Percentiles rank a stretch among this genome's conserved stretches.
Conservation (phyloP, 2,329 filamentous ascomycete species). For the Penicillium nordicum region DNA sequence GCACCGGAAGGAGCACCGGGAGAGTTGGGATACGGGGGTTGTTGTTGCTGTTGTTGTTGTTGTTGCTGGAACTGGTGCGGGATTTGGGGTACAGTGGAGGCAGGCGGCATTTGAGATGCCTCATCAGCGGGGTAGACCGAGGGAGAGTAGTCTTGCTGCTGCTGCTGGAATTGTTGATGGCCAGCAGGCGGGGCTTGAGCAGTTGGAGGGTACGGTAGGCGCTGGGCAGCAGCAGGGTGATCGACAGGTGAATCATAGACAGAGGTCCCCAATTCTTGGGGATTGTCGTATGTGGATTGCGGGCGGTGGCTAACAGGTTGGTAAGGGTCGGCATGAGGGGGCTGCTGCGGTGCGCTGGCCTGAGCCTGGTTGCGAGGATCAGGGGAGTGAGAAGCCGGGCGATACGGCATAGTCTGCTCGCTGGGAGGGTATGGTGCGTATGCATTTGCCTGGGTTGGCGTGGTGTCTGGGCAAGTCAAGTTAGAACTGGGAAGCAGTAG, state of each 20-base stretch:
- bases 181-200: slow-evolving; percentile 26
- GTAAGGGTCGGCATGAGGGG: slow-evolving; percentile 50
- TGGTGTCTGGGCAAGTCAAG: slow-evolving; percentile 20
- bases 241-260: slow-evolving; percentile 71
- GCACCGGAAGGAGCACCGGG: slow-evolving; percentile 24
- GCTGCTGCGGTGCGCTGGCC: slow-evolving; percentile 43
- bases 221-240: slow-evolving; percentile 25
- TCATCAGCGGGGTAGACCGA: slow-evolving; percentile 41
- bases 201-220: slow-evolving; percentile 33
- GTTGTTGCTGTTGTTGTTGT: slow-evolving; percentile 18
- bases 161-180: slow-evolving; percentile 34
- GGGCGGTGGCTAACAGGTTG: slow-evolving; percentile 52
- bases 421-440: slow-evolving; percentile 62
- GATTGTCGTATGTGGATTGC: slow-evolving; percentile 66
- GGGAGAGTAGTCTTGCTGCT: slow-evolving; percentile 40
- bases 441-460: slow-evolving; percentile 45
- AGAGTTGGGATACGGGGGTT: slow-evolving; percentile 34
- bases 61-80: slow-evolving; percentile 24
- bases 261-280: slow-evolving; percentile 75
- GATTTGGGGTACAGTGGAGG: slow-evolving; percentile 12
- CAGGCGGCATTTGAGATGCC: slow-evolving; percentile 19
- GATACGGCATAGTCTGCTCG: slow-evolving; percentile 47
- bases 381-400: slow-evolving; percentile 40
- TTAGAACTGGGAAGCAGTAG: slow-evolving; percentile 1
- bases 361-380: slow-evolving; percentile 38